Evolutionary conservation across 768 basidiomycete species (phyloP), one percentile per base, ranked within the genome.

Genomic region (Tulasnella sp.): DNA sequence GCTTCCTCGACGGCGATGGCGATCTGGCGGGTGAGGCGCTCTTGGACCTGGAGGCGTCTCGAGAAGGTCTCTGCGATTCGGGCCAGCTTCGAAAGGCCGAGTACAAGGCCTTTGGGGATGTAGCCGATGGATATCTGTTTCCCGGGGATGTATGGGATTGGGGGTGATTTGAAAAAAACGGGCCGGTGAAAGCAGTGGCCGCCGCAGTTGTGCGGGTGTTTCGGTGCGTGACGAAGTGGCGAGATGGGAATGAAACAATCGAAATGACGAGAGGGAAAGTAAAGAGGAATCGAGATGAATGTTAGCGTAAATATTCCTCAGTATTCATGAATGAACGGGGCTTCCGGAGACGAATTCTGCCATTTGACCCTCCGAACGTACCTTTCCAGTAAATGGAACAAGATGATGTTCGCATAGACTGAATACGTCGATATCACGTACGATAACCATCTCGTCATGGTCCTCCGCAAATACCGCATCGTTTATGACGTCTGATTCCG

Each of bases 391-490:
- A 75, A 98, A 98, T 19, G 96, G 96, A 29, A 98, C 93, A 63
- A 99, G 78, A 71, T 99, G 96, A 70, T 99, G 96, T 76, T 99
- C 96, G 73, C 96, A 99, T 61, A 99, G 75, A 69, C 91, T 95
- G 48, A 91, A 96, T 61, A 99, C 85, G 70, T 96, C 90, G 67
- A 99, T 98, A 70, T 99, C 94, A 61, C 88, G 83, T 58, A 99
- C 95, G 61, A 99, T 82, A 43, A 99, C 96, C 92, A 99, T 95
- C 73, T 99, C 96, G 67, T 98, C 96, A 75, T 99, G 96, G 73
- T 99, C 92, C 72, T 99, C 96, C 45, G 91, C 86, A 70, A 99
- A 99, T 41, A 99, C 83, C 60, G 96, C 96, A 77, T 95, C 90
- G 73, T 97, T 97, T 64, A 98, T 96, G 67, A 98, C 94, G 70